phyloP scores from a whole-genome alignment of 495 filamentous ascomycete genomes.

The Penicillium crystallinum region DNA sequence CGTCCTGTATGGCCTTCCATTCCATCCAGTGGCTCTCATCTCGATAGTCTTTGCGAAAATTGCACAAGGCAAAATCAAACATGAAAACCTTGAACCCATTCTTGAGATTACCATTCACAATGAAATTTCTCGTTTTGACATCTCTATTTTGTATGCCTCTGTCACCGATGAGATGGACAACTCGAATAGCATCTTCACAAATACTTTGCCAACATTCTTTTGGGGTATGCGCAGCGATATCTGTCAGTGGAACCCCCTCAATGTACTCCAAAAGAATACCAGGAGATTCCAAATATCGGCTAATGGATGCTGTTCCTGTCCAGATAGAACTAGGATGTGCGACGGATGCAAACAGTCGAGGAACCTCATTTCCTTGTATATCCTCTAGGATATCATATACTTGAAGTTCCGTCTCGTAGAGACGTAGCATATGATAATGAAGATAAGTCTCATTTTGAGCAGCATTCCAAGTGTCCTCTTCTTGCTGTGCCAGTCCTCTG shows the following conservation, averaged over 20 bases:
- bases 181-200: constrained; percentile 22
- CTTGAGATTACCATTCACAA: constrained; percentile 12
- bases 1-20: constrained; percentile 19
- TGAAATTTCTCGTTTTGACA: constrained; percentile 24
- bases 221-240: constrained; percentile 14
- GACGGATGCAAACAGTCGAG: constrained; percentile 8
- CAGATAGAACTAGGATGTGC: background rate
- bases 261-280: constrained; percentile 24
- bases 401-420: constrained; percentile 14
- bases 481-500: background rate
- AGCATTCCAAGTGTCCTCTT: constrained; percentile 15
- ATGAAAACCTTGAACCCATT: constrained; percentile 20
- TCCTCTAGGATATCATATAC: constrained; percentile 16
- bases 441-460: constrained; percentile 20
- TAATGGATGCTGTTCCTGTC: background rate
- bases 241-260: constrained; percentile 19
- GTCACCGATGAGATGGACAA: constrained; percentile 17
- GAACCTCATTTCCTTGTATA: constrained; percentile 16
- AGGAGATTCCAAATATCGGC: constrained; percentile 10
- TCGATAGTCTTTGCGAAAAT: constrained; percentile 17
- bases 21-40: constrained; percentile 19
- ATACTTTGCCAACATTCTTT: constrained; percentile 19
- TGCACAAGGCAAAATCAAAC: constrained; percentile 28
- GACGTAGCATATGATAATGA: constrained; percentile 1
- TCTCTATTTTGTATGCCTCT: constrained; percentile 25